Evolutionary conservation across 1,284 basidiomycete species (phyloP), one percentile per base, ranked within the genome.

Genomic region (Sparassis latifolia): DNA sequence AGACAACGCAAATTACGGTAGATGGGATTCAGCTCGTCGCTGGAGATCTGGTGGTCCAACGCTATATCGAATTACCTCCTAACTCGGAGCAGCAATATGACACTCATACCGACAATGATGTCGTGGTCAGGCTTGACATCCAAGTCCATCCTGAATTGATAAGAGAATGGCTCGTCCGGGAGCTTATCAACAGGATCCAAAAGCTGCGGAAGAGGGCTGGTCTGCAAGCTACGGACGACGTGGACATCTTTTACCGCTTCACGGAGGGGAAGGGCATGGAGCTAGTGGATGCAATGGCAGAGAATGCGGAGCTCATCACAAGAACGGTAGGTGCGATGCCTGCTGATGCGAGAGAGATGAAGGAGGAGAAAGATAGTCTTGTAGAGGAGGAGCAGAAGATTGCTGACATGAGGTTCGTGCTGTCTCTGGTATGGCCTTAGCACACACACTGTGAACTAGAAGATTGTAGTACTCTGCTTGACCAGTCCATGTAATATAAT

Each of bases 181-280:
- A 97, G 67, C 70, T 98, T 56, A 89, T 91, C 59, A 97, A 97
- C 63, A 87, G 96, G 48, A 88, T 99, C 45, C 97, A 99, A 75
- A 92, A 94, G 66, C 74, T 98, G 58, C 80, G 97, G 58, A 99
- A 99, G 74, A 92, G 93, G n/a, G n/a, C 93, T 1, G 93, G 94
- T 2, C 74, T 99, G 57, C 92, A 94, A 67, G 87, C 94, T 29
- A 95, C 93, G 9, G 97, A 99, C 67, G 92, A 97, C 64, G 85
- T 98, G 42, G 81, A 92, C 51, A 82, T 97, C 41, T 96, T 86
- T 72, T 96, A 96, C 74, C 72, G 71, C 52, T 92, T 97, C 65
- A 86, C 89, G 62, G 76, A 79, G 10, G 87, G 83, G 20, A 64
- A 77, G 32, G 84, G 86, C 10, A 71, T 72, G 32, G 86, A 86